Evolutionary conservation across 2,329 filamentous ascomycete species (phyloP), one percentile per base, ranked within the genome.

Genomic region (Aspergillus sp.): DNA sequence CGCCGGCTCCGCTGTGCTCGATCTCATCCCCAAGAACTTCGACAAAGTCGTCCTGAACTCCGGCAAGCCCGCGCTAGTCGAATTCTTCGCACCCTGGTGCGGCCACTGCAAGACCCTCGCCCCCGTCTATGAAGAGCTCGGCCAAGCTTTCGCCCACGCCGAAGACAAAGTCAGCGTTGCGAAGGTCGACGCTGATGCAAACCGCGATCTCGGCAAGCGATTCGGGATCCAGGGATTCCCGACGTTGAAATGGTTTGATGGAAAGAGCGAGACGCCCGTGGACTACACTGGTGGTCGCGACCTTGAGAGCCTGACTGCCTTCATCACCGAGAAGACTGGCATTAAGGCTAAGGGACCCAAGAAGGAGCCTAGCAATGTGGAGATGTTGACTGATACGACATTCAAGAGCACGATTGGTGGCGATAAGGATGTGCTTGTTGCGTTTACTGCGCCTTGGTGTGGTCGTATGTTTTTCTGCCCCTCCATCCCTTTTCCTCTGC

Each of bases 81-180:
- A 98, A 76, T 99, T 99, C 85, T 98, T 96, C 73, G 95, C 95
- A 34, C 93, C 93, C 22, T 99, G 95, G 95, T 99, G 95, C 72
- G 96, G 95, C 32, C 95, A 99, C 83, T 99, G 95, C 91, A 98
- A 98, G 85, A 96, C 81, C 71, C 89, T 99, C 34, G 95, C 95
- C 15, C 96, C 95, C 49, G 81, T 96, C 58, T 99, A 96, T 77
- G 95, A 99, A 75, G 90, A 99, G 73, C 86, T 99, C 43, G 95
- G 86, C 47, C 75, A 81, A 49, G 80, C 82, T 42, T 96, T 93
- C 75, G 86, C 89, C 64, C 86, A 84, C 69, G 86, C 87, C 64
- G 79, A 91, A 80, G 81, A 87, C 73, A 87, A 88, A 70, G 85
- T 99, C 55, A 87, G 88, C 71, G 92, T 99, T 71, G 95, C 89